Evolutionary conservation across 495 filamentous ascomycete species (phyloP), one percentile per base, ranked within the genome.

Genomic region (Saxispiralis lemnorum): DNA sequence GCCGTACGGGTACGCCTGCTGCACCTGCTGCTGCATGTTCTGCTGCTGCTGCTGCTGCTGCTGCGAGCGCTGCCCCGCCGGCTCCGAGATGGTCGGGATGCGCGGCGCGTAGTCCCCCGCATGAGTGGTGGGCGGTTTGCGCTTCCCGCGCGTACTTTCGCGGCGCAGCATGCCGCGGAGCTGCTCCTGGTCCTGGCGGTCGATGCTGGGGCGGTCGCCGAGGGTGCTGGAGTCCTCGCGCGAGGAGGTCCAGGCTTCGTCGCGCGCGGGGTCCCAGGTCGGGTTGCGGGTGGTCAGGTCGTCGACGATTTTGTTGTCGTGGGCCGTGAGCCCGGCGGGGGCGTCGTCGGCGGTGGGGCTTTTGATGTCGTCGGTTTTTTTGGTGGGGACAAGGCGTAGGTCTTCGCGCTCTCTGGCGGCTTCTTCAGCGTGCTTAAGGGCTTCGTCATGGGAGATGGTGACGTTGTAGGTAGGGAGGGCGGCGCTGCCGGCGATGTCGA

Each of bases 381-480:
- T 61, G 4, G 58, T 62, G 30, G 67, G 75, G 37, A 76, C 66
- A 33, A 87, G 62, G 15, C 78, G 72, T 11, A 59, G 72, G 12
- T 46, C 21, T 47, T 78, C 71, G 48, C 81, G 83, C 7, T 70
- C 69, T 39, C 69, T 63, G 12, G 66, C 65, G 21, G 72, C 73
- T 36, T 75, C 71, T 3, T 72, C 67, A 32, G 78, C 68, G 38
- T 75, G 69, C 5, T 65, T 56, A 17, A 68, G 63, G 7, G 81
- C 79, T 21, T 73, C 68, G 2, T 69, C 65, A 41, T 86, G 76
- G 2, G 72, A 61, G 41, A 92, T 70, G 6, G 73, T 56, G n/a
- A 92, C 83, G 31, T 71, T 73, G 59, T 85, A 92, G 6, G 66
- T 60, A 0, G 83, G 83, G 53, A 85, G 81, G 16, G 65, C 68